Conservation (phyloP, 331 rosid genomes). For the Quercus tomentella region DNA sequence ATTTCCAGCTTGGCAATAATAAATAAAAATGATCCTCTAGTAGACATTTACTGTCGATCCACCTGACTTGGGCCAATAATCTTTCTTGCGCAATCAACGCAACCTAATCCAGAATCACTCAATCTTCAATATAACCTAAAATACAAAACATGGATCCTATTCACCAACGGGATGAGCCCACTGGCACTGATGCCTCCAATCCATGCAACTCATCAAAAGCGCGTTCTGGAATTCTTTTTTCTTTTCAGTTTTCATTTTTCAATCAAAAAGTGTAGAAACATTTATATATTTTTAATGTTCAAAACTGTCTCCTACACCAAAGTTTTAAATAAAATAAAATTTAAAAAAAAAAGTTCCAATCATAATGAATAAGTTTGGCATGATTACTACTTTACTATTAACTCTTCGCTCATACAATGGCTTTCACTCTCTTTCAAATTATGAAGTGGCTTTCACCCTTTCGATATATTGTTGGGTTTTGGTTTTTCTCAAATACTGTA, state of each 20-base stretch:
- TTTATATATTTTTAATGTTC: background rate
- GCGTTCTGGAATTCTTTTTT: background rate
- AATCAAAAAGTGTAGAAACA: background rate
- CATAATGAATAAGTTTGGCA: no score
- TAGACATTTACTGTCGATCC: background rate
- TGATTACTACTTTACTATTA: no score
- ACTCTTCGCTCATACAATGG: background rate
- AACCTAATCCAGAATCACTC: conserved; percentile 8
- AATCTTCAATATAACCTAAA: background rate
- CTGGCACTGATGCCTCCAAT: background rate
- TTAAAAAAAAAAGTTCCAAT: background rate
- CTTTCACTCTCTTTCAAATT: background rate
- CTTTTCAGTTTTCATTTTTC: background rate
- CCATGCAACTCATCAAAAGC: background rate
- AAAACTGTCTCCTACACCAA: background rate
- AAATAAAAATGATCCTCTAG: background rate
- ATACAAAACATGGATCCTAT: background rate
- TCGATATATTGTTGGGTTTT: background rate
- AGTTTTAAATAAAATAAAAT: background rate
- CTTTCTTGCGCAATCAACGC: conserved; percentile 25
- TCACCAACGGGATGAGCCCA: background rate
- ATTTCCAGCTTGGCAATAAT: background rate
- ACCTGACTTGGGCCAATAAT: conserved; percentile 1
- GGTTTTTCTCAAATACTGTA: no score
- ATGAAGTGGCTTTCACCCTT: background rate